Percentiles rank a stretch among this genome's conserved stretches.
Conservation (phyloP, 208 protist species). For the Trypanosoma lewisi region DNA sequence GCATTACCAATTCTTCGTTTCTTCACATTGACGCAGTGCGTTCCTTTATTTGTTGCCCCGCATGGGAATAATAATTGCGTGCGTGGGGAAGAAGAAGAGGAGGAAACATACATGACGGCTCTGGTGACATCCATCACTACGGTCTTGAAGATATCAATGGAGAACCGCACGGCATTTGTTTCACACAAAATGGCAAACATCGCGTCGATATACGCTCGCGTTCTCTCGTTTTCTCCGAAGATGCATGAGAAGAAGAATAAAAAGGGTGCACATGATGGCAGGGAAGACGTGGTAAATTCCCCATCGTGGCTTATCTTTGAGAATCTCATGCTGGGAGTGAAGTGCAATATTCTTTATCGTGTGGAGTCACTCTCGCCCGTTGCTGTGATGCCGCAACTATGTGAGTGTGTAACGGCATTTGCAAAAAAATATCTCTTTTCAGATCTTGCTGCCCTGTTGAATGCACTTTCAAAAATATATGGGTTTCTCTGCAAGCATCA, state of each 20-base stretch:
- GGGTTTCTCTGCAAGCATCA: constrained; percentile 11
- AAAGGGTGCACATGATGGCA: not conserved
- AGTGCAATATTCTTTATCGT: constrained; percentile 13
- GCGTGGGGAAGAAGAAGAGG: not conserved
- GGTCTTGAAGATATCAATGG: constrained; percentile 5
- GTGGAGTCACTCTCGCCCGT: constrained; percentile 13
- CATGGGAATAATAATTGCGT: not conserved
- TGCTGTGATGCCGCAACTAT: constrained; percentile 22
- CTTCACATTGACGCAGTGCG: constrained; percentile 27
- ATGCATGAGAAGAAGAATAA: not conserved
- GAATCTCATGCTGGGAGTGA: constrained; percentile 10
- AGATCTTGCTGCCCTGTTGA: constrained; percentile 28
- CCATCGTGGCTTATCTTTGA: constrained; percentile 14
- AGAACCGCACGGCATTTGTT: not conserved
- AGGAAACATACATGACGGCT: constrained; percentile 1
- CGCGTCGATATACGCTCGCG: constrained; percentile 24
- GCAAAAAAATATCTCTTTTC: constrained; percentile 29
- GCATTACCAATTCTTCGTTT: constrained; percentile 26
- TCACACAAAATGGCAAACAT: constrained; percentile 26
- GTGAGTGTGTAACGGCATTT: constrained; percentile 21
- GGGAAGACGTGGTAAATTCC: no score
- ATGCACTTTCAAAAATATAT: constrained; percentile 25
- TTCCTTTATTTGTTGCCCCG: constrained; percentile 15
- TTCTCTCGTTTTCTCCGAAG: constrained; percentile 8
- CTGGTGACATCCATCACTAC: constrained; percentile 16